These are phyloP conservation scores for Claviceps fusiformis DNA, from an alignment of 2,329 filamentous ascomycete species.

Conservation along the genomic window DNA sequence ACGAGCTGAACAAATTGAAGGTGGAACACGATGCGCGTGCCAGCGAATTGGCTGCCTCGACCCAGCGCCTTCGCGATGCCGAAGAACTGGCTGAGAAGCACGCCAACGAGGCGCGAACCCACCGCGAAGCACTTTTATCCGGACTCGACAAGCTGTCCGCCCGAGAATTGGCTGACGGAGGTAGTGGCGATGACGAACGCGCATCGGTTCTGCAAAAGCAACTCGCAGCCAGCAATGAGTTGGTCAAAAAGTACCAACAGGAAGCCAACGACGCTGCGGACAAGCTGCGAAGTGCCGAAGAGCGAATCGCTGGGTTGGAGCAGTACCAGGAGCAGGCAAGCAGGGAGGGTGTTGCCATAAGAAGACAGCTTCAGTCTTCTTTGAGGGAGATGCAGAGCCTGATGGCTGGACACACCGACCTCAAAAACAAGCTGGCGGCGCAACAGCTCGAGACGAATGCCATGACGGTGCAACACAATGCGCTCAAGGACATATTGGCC, in stretches of 20 bases:
- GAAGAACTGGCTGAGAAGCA: conserved; percentile 82
- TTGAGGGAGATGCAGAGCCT: conserved; percentile 74
- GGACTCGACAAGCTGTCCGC: conserved; percentile 64
- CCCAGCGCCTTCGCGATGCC: conserved; percentile 64
- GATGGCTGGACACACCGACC: conserved; percentile 65
- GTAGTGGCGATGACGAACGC: conserved; percentile 47
- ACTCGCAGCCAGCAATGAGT: conserved; percentile 58
- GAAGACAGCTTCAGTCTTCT: conserved; percentile 75
- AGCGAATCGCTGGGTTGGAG: conserved; percentile 90
- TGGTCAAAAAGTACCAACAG: conserved; percentile 79
- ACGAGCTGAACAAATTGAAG: conserved; percentile 62
- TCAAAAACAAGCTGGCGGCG: conserved; percentile 69
- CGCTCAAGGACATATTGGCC: conserved; percentile 79
- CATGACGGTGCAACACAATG: conserved; percentile 79
- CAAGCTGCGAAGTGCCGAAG: conserved; percentile 82
- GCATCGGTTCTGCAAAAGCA: conserved; percentile 66
- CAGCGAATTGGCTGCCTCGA: conserved; percentile 61
- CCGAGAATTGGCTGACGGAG: conserved; percentile 34
- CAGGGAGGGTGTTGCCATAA: conserved; percentile 77
- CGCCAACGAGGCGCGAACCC: conserved; percentile 73
- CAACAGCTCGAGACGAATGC: conserved; percentile 93
- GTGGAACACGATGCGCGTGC: conserved; percentile 71
- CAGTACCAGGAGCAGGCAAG: conserved; percentile 96
- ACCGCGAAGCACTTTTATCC: conserved; percentile 67
- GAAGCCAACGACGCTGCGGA: conserved; percentile 80